Evolutionary conservation across 2,329 filamentous ascomycete species (phyloP).

Genomic region (Phaeosphaeriaceae sp.): DNA sequence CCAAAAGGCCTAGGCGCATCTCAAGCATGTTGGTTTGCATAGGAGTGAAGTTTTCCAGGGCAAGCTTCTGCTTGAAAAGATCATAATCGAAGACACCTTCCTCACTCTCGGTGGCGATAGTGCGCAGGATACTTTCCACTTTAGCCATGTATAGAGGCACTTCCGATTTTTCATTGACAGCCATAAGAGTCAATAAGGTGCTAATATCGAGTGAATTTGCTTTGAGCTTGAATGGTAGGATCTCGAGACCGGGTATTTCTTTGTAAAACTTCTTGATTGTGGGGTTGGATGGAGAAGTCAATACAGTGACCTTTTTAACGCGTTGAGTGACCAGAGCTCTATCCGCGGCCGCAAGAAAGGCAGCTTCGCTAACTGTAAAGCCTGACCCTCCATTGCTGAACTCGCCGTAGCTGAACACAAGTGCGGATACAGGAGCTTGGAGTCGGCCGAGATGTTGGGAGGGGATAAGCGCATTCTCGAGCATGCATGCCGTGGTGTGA

Average conservation of each 20-base stretch:
- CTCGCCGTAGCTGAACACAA: conserved; percentile 63
- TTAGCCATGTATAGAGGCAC: conserved; percentile 63
- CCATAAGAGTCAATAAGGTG: conserved; percentile 51
- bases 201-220: conserved; percentile 58
- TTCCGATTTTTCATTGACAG: conserved; percentile 17
- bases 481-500: conserved; percentile 64
- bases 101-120: conserved; percentile 60
- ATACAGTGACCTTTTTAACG: conserved; percentile 27
- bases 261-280: conserved; percentile 27
- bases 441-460: conserved; percentile 53
- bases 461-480: conserved; percentile 53
- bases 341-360: conserved; percentile 56
- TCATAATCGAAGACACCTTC: conserved; percentile 57
- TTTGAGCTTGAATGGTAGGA: conserved; percentile 56
- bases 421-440: conserved; percentile 61
- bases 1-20: conserved; percentile 66
- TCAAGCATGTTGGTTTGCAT: conserved; percentile 62
- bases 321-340: conserved; percentile 10
- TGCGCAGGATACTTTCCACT: conserved; percentile 56
- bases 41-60: conserved; percentile 20
- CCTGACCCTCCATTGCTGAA: conserved; percentile 53
- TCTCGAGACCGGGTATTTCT: conserved; percentile 49
- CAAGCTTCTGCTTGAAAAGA: conserved; percentile 23
- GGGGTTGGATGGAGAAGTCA: conserved; percentile 33
- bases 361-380: conserved; percentile 63